Conservation (phyloP, 2,329 filamentous ascomycete genomes). For the Aspergillus eucalypticola region DNA sequence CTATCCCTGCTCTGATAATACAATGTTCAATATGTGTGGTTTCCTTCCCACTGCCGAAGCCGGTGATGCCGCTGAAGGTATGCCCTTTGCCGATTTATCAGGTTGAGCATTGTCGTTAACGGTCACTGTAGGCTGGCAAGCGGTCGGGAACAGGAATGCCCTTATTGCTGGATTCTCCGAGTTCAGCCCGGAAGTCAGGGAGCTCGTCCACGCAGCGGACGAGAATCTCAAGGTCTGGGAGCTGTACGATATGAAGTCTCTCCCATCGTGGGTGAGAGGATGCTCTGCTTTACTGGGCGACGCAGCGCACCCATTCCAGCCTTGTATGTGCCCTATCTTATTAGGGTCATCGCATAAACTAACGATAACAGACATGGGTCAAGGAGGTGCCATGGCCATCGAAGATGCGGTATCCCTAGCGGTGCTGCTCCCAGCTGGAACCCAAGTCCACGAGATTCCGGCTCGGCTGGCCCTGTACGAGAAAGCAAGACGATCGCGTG, state of each 20-base stretch:
- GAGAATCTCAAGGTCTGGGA: slow-evolving; percentile 57
- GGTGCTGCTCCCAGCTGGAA: slow-evolving; percentile 26
- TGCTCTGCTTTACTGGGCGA: slow-evolving; percentile 62
- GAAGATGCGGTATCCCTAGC: slow-evolving; percentile 34
- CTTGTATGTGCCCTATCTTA: slow-evolving; percentile 30
- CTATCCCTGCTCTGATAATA: slow-evolving; percentile 49
- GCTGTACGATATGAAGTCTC: slow-evolving; percentile 60
- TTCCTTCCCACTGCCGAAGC: slow-evolving; percentile 48
- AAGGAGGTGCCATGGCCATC: slow-evolving; percentile 36
- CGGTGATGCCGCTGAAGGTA: slow-evolving; percentile 27
- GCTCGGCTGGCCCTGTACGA: slow-evolving; percentile 23
- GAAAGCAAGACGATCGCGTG: slow-evolving; percentile 19
- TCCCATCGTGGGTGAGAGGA: slow-evolving; percentile 57
- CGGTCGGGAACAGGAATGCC: slow-evolving; percentile 18
- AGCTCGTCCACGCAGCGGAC: slow-evolving; percentile 37
- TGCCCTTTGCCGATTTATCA: background rate
- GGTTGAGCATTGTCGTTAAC: background rate
- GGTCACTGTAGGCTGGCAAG: slow-evolving; percentile 20
- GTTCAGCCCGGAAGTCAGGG: slow-evolving; percentile 20
- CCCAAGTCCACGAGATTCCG: slow-evolving; percentile 16
- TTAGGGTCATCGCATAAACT: background rate
- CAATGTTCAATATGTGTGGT: slow-evolving; percentile 49
- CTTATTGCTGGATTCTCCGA: slow-evolving; percentile 19
- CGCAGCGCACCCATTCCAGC: slow-evolving; percentile 67
- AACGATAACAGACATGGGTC: slow-evolving; percentile 27